Evolutionary conservation across 768 basidiomycete species (phyloP).

Genomic region (Scleroderma citrinum): DNA sequence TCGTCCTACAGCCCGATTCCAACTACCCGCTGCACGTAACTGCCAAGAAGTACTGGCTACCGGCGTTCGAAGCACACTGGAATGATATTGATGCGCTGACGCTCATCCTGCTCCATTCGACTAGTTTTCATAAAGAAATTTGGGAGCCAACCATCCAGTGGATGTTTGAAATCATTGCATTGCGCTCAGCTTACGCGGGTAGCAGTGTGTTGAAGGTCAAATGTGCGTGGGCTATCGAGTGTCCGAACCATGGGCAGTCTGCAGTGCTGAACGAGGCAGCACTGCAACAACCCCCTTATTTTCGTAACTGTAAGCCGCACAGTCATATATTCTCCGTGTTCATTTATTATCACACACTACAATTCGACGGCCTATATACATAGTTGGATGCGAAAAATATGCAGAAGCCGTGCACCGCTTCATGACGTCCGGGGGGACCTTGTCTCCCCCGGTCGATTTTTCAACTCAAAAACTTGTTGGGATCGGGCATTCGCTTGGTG

Average conservation of each 20-base stretch:
- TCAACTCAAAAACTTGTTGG: slow-evolving; percentile 47
- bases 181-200: not conserved
- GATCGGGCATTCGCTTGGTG: slow-evolving; percentile 66
- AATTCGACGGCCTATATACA: not conserved
- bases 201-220: slow-evolving; percentile 14
- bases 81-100: slow-evolving; percentile 43
- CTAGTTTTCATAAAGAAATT: slow-evolving; percentile 71
- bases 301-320: slow-evolving; percentile 38
- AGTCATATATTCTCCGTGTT: not conserved
- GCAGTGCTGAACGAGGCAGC: slow-evolving; percentile 46
- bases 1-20: slow-evolving; percentile 33
- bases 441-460: slow-evolving; percentile 43
- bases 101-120: slow-evolving; percentile 59
- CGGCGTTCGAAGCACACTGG: slow-evolving; percentile 32
- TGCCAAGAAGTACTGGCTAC: slow-evolving; percentile 53
- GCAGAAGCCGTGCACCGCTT: slow-evolving; percentile 55
- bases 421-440: slow-evolving; percentile 36
- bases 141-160: slow-evolving; percentile 57
- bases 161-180: slow-evolving; percentile 34
- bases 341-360: not conserved
- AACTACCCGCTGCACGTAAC: slow-evolving; percentile 46
- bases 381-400: slow-evolving; percentile 63
- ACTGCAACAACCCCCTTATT: slow-evolving; percentile 39
- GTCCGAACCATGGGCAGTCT: slow-evolving; percentile 68
- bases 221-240: slow-evolving; percentile 60